Evolutionary conservation across 306 rosid genomes (phyloP).

Genomic region (Lathyrus tuberosus): DNA sequence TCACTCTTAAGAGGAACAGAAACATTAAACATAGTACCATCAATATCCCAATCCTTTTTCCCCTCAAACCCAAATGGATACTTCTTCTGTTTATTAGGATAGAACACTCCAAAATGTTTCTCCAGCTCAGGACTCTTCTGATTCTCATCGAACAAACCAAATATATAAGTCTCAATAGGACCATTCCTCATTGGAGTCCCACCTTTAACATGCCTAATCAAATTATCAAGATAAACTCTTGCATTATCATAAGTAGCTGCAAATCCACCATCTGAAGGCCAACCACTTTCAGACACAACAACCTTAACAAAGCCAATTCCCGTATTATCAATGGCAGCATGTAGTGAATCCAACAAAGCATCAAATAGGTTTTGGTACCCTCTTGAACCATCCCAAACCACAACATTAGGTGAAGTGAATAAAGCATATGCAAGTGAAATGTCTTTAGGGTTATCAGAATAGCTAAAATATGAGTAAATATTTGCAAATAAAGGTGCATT

Average conservation of each 20-base stretch:
- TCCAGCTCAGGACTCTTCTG: slow-evolving; percentile 38
- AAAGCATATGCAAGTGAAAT: slow-evolving; percentile 65
- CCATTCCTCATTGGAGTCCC: slow-evolving; percentile 57
- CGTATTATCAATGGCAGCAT: slow-evolving; percentile 58
- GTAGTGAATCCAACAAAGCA: slow-evolving; percentile 57
- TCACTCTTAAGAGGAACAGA: slow-evolving; percentile 45
- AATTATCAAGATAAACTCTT: slow-evolving; percentile 45
- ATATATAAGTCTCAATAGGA: slow-evolving; percentile 39
- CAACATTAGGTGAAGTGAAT: slow-evolving; percentile 59
- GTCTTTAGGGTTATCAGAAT: slow-evolving; percentile 42
- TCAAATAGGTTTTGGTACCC: slow-evolving; percentile 65
- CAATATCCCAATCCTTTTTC: not conserved
- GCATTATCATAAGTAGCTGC: slow-evolving; percentile 56
- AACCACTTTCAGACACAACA: slow-evolving; percentile 70
- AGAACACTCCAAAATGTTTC: slow-evolving; percentile 49
- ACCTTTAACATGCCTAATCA: slow-evolving; percentile 57
- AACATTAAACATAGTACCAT: slow-evolving; percentile 26
- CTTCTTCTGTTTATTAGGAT: slow-evolving; percentile 27
- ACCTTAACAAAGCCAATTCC: slow-evolving; percentile 57
- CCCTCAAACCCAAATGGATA: slow-evolving; percentile 48
- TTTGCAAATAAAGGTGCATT: slow-evolving; percentile 60
- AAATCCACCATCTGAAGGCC: slow-evolving; percentile 62
- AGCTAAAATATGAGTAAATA: slow-evolving; percentile 63
- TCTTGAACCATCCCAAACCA: slow-evolving; percentile 44
- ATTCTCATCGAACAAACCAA: slow-evolving; percentile 56